Conservation (phyloP, 345 rosid genomes). For the Citrus cavaleriei region DNA sequence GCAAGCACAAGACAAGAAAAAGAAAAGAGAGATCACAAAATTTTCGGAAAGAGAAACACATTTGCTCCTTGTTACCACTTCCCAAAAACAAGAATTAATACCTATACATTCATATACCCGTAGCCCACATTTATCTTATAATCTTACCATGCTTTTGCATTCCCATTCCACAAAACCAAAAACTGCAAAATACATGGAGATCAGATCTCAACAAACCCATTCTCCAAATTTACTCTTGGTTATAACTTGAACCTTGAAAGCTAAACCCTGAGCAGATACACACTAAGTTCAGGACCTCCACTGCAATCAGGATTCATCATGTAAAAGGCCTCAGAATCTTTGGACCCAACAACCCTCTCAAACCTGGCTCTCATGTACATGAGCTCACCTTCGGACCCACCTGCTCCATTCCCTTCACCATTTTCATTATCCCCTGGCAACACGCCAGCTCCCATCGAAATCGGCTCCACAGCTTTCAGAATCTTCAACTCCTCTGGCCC, state of each 20-base stretch:
- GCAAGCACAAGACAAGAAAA: too few relatives aligned
- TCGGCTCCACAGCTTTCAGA: constrained; percentile 69
- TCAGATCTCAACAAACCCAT: background rate
- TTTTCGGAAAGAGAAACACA: background rate
- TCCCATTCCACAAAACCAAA: background rate
- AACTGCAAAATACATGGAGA: background rate
- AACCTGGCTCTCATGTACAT: constrained; percentile 97
- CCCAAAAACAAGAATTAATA: background rate
- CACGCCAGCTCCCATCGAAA: constrained; percentile 96
- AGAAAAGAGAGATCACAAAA: background rate
- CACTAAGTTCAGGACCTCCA: constrained; percentile 92
- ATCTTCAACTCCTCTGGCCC: constrained; percentile 65
- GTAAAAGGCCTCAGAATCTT: constrained; percentile 89
- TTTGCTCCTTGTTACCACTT: background rate
- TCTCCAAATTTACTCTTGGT: background rate
- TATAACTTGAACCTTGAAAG: background rate
- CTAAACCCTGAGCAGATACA: constrained; percentile 69
- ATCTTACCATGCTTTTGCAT: background rate
- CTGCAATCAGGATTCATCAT: constrained; percentile 87
- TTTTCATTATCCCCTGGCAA: constrained; percentile 43
- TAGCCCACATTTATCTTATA: background rate
- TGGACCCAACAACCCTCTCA: constrained; percentile 88
- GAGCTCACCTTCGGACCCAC: constrained; percentile 70
- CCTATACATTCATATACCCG: constrained; percentile 6
- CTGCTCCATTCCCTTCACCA: constrained; percentile 23